A percentile compares a stretch with the other conserved stretches of the same genome.
Evolutionary conservation across 257 asterid genomes (phyloP).

Genomic region (Linaria vulgaris): DNA sequence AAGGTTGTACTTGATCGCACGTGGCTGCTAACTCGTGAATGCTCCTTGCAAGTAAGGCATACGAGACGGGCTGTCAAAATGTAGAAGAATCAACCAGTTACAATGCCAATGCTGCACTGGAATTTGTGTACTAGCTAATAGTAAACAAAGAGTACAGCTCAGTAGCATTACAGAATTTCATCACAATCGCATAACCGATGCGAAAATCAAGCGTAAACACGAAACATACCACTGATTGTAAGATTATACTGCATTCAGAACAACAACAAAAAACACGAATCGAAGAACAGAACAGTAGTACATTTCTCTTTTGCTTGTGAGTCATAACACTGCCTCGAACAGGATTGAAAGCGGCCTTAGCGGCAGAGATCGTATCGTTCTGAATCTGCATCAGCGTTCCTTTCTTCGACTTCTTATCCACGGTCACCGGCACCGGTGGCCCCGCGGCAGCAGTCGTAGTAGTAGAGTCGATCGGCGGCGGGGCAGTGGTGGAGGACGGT

Average conservation of each 20-base stretch:
- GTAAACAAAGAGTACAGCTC: no score
- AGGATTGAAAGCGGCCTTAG: conserved; percentile 84
- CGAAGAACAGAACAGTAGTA: conserved; percentile 45
- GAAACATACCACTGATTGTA: no score
- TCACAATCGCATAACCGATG: no score
- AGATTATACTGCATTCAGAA: background rate
- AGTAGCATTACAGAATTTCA: no score
- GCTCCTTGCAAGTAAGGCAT: conserved; percentile 98
- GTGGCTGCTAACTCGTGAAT: conserved; percentile 98
- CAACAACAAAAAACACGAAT: background rate
- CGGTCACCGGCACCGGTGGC: conserved; percentile 54
- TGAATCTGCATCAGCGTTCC: conserved; percentile 97
- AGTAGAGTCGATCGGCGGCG: conserved; percentile 51
- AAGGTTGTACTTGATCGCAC: conserved; percentile 77
- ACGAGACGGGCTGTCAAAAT: conserved; percentile 82
- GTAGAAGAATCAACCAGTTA: conserved; percentile 14
- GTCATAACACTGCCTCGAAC: conserved; percentile 79
- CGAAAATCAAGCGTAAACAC: no score
- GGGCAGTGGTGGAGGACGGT: conserved; percentile 51
- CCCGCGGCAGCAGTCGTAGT: conserved; percentile 28
- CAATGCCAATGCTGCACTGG: no score
- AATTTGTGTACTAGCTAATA: no score
- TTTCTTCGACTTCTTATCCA: conserved; percentile 85
- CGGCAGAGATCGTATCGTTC: conserved; percentile 90
- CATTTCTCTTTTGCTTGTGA: conserved; percentile 82